Base-by-base conservation (phyloP, 108 stramenopile genomes). In the Pseudonitzschia multistriata region DNA sequence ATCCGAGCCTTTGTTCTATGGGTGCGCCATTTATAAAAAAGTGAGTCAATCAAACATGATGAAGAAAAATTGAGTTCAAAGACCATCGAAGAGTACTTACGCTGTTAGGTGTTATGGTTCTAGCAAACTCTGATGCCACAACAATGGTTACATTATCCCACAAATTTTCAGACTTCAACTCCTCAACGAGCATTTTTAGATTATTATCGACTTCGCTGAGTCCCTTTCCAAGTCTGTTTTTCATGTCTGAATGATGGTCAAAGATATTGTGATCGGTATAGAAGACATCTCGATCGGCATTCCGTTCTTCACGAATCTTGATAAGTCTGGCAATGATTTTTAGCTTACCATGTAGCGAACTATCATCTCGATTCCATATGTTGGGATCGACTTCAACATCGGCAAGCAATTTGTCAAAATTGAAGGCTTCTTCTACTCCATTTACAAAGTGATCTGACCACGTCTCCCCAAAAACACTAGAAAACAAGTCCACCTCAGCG, bases 141-240 rank as follows among this genome's bases (percentile, higher is more conserved):
- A 88, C 76, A 34, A 87, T 53, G 13, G 78, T 80, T 24, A 89
- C 88, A 39, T 82, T 42, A 31, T 88, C 71, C 85, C 84, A 89
- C 5, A 68, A 22, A n/a, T 73, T 74, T 48, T 77, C 67, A 14
- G 45, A 60, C 68, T 86, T 84, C 72, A 88, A 67, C 76, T 92
- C 84, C 25, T 50, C 59, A 24, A 56, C 63, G 49, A 92, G 86
- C 45, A 59, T 63, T 14, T 72, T 25, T 15, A 92, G 28, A 24
- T 77, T 72, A 1, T 62, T 68, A 33, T 45, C 17, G 5, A 45
- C 42, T 1, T 45, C 5, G 17, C 42, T 13, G 11, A 45, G 42
- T 3, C 17, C 76, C 74, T 25, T 47, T 13, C 19, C 36, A 21
- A 80, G 56, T 62, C 42, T 42, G n/a, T 17, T 35, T 49, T 67